phyloP scores from a whole-genome alignment of 2,329 filamentous ascomycete species.

The Colletotrichum karsti region DNA sequence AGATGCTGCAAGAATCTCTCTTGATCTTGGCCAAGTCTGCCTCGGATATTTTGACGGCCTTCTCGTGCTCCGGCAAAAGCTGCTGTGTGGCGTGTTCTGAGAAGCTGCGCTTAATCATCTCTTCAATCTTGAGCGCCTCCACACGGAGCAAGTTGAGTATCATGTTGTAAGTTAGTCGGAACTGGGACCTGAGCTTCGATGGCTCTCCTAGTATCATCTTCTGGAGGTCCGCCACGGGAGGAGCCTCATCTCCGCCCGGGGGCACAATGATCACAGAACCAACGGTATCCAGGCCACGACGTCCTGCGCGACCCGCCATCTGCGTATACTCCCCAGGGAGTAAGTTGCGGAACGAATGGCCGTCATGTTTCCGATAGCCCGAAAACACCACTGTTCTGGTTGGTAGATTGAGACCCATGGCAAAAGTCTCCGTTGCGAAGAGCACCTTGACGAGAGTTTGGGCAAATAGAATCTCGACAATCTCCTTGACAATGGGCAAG shows the following conservation, averaged over 20 bases:
- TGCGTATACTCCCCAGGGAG: conserved; percentile 97
- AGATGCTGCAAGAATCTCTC: conserved; percentile 82
- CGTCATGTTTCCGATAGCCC: conserved; percentile 95
- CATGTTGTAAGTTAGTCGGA: conserved; percentile 99
- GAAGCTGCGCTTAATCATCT: conserved; percentile 99
- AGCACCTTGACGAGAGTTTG: conserved; percentile 95
- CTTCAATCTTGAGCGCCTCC: conserved; percentile 96
- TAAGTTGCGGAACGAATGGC: conserved; percentile 88
- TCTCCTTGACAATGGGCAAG: conserved; percentile 95
- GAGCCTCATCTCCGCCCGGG: conserved; percentile 84
- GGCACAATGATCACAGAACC: conserved; percentile 95
- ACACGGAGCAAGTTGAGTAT: conserved; percentile 95
- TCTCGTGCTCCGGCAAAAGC: conserved; percentile 92
- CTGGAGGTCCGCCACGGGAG: conserved; percentile 81
- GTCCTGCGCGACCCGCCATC: conserved; percentile 95
- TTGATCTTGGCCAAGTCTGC: conserved; percentile 92
- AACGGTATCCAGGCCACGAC: conserved; percentile 90
- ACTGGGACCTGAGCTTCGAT: conserved; percentile 94
- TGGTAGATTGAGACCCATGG: conserved; percentile 96
- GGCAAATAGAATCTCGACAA: conserved; percentile 96
- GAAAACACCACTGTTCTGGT: conserved; percentile 98
- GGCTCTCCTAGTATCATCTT: conserved; percentile 97
- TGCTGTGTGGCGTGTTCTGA: conserved; percentile 98
- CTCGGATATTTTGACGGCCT: conserved; percentile 90
- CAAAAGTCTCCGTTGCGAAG: conserved; percentile 98